Percentiles rank a stretch among this genome's conserved stretches.
Evolutionary conservation across 129 eudicot genomes (phyloP).

Genomic region (Gnaphalium uliginosum): DNA sequence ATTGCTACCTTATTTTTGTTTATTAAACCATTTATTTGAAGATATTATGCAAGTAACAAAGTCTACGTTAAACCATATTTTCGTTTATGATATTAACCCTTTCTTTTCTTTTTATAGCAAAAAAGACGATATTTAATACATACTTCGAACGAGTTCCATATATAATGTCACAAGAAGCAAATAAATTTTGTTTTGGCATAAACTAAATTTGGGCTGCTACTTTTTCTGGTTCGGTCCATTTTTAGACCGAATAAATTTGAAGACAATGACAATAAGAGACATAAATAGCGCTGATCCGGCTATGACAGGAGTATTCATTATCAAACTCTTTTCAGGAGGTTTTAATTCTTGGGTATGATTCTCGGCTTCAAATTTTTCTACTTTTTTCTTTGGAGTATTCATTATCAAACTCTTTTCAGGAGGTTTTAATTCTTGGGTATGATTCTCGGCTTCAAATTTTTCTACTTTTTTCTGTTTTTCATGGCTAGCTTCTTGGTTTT

Average conservation of each 20-base stretch:
- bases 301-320: constrained; percentile 46
- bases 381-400: too few relatives aligned
- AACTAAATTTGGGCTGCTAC: constrained; percentile 12
- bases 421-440: constrained; percentile 19
- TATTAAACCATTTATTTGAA: too few relatives aligned
- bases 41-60: too few relatives aligned
- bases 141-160: neutral
- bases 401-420: constrained; percentile 23
- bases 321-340: constrained; percentile 26
- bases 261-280: constrained; percentile 51
- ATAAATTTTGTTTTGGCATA: neutral
- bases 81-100: too few relatives aligned
- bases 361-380: neutral
- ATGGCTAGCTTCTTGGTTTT: neutral
- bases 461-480: neutral
- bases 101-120: too few relatives aligned
- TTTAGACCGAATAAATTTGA: constrained; percentile 48
- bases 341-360: constrained; percentile 16
- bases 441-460: neutral
- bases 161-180: neutral
- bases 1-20: too few relatives aligned
- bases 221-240: constrained; percentile 41
- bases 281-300: constrained; percentile 72
- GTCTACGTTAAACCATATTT: too few relatives aligned
- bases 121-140: too few relatives aligned